phyloP scores from a whole-genome alignment of 2,329 filamentous ascomycete species.

The Parastagonospora avenae region DNA sequence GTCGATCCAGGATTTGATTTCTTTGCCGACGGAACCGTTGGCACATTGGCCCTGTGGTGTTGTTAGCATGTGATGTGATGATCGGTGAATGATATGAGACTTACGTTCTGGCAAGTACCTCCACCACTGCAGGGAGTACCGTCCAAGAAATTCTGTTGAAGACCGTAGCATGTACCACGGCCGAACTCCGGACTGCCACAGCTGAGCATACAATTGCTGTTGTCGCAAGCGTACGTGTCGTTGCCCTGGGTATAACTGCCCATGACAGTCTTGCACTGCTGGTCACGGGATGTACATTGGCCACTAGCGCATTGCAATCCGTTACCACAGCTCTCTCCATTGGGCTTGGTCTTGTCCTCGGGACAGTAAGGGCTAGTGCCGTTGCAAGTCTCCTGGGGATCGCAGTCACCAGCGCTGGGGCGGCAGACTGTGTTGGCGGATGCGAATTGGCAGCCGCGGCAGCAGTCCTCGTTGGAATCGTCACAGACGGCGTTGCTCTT shows the following conservation, averaged over 20 bases:
- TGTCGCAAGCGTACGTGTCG: slow-evolving; percentile 79
- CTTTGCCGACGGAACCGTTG: slow-evolving; percentile 70
- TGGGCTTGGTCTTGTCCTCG: slow-evolving; percentile 67
- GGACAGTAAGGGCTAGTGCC: slow-evolving; percentile 78
- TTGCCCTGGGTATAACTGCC: slow-evolving; percentile 74
- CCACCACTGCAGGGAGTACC: slow-evolving; percentile 84
- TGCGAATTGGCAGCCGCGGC: slow-evolving; percentile 72
- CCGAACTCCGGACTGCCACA: slow-evolving; percentile 76
- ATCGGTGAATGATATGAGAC: slow-evolving; percentile 22
- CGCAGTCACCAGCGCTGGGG: slow-evolving; percentile 77
- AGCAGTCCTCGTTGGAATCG: slow-evolving; percentile 86
- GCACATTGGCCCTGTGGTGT: slow-evolving; percentile 68
- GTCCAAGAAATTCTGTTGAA: slow-evolving; percentile 92
- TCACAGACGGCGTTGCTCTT: slow-evolving; percentile 75
- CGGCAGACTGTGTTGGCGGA: slow-evolving; percentile 77
- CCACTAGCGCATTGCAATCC: slow-evolving; percentile 83
- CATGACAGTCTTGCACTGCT: slow-evolving; percentile 86
- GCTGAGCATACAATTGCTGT: slow-evolving; percentile 72
- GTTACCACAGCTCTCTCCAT: slow-evolving; percentile 74
- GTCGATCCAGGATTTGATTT: slow-evolving; percentile 76
- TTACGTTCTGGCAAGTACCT: slow-evolving; percentile 74
- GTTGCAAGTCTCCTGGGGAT: slow-evolving; percentile 82
- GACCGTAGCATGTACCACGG: slow-evolving; percentile 68
- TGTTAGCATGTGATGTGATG: slow-evolving; percentile 6
- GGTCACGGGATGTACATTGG: slow-evolving; percentile 89